A percentile compares a stretch with the other conserved stretches of the same genome.
phyloP scores from a whole-genome alignment of 2,329 filamentous ascomycete genomes.

The Ceratocystis smalleyi region DNA sequence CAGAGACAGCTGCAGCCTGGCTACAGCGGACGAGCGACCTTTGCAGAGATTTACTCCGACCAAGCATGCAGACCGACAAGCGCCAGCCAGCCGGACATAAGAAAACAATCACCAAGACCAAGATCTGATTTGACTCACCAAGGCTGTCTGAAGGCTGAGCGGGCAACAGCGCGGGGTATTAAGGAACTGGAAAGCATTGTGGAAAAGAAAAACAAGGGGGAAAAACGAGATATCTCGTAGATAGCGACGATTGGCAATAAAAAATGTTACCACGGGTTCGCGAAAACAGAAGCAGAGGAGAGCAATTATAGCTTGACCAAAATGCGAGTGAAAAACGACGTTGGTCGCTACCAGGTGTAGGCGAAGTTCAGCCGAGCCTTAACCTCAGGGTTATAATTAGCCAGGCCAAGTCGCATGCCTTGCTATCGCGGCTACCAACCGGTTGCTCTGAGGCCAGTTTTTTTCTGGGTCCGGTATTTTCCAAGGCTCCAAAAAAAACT shows the following conservation, averaged over 20 bases:
- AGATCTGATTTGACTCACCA: slow-evolving; percentile 24
- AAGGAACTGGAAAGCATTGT: slow-evolving; percentile 47
- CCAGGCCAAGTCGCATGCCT: not conserved
- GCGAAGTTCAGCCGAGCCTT: slow-evolving; percentile 15
- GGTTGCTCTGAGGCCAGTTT: slow-evolving; percentile 1
- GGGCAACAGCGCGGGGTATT: slow-evolving; percentile 42
- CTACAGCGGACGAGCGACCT: not conserved
- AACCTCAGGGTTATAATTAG: not conserved
- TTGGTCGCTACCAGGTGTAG: slow-evolving; percentile 8
- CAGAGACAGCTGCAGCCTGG: not conserved
- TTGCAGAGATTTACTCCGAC: not conserved
- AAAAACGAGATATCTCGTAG: slow-evolving; percentile 12
- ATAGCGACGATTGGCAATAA: slow-evolving; percentile 9
- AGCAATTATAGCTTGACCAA: slow-evolving; percentile 2
- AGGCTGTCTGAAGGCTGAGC: slow-evolving; percentile 40
- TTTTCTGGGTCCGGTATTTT: slow-evolving; percentile 14
- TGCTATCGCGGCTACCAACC: not conserved
- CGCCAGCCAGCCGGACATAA: not conserved
- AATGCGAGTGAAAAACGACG: slow-evolving; percentile 15
- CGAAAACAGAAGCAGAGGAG: slow-evolving; percentile 3
- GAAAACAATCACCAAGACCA: not conserved
- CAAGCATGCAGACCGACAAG: not conserved
- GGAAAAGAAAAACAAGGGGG: slow-evolving; percentile 18
- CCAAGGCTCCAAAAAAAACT: slow-evolving; percentile 3
- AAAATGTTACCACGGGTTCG: slow-evolving; percentile 6